Base-by-base conservation (phyloP, 1,284 basidiomycete species). In the Phlebopus sp. region DNA sequence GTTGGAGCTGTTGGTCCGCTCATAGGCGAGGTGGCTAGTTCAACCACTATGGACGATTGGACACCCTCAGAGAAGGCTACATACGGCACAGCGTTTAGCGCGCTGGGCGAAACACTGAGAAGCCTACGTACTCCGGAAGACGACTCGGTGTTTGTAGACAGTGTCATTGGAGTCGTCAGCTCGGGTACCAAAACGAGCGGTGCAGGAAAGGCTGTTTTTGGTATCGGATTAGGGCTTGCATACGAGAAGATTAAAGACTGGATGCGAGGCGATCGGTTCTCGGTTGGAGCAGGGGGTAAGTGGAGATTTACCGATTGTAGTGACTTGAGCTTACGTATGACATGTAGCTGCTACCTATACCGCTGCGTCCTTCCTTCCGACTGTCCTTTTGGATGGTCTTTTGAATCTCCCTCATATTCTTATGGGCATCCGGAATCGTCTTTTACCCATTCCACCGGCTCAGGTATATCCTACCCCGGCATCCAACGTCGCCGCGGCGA, bases 221-320 rank as follows among this genome's bases (percentile, higher is more conserved):
- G 74, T 9, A 18, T 80, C 34, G 64, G 71, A 10, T 56, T 80
- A 21, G 72, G 71, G 66, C 45, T 51, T 78, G 15, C 63, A 65
- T 55, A 77, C 25, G 63, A 73, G 45, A 62, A 50, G 37, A 27
- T 60, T 42, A 69, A 56, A 46, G 47, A 76, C 53, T 80, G 78
- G 73, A 55, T 84, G 25, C 73, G 75, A 27, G 84, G 87, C 2
- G 77, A 85, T 43, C 68, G 84, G 36, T 77, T 87, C 57, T 75
- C 79, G 14, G 69, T 90, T 44, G 88, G 87, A 51, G 83, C 87
- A 45, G 87, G 87, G 64, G 86, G 86, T 89, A 57, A 58, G 76
- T 66, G 13, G 45, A 35, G 38, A 4, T 1, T n/a, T 18, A 19
- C 47, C 41, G 18, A 8, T 10, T 36, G n/a, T 52, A 37, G 37